These are phyloP conservation scores for Podospora comata DNA, from an alignment of 495 filamentous ascomycete genomes.

Conservation along the genomic window DNA sequence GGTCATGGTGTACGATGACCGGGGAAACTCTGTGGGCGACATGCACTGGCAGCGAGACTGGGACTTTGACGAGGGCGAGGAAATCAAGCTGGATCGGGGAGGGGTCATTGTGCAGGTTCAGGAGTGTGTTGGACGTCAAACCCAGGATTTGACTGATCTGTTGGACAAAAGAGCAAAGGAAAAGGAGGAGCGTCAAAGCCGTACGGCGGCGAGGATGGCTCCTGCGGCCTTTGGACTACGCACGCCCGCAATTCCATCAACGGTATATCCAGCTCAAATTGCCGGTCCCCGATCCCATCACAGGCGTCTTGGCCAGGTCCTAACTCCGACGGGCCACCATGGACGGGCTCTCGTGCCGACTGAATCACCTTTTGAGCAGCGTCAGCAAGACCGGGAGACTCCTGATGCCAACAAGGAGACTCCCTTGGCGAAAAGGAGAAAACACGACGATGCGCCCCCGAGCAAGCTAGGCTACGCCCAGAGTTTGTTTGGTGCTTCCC, in stretches of 20 bases:
- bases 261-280: not conserved
- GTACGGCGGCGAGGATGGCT: constrained; percentile 31
- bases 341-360: constrained; percentile 47
- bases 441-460: constrained; percentile 35
- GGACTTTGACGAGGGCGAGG: constrained; percentile 70
- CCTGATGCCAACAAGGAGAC: constrained; percentile 16
- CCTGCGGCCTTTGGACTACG: constrained; percentile 6
- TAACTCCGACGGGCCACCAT: constrained; percentile 50
- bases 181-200: constrained; percentile 42
- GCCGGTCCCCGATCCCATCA: constrained; percentile 39
- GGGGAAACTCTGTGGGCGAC: constrained; percentile 78
- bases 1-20: constrained; percentile 84
- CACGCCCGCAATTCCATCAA: constrained; percentile 11
- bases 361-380: constrained; percentile 51
- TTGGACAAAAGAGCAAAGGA: constrained; percentile 62
- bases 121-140: constrained; percentile 64
- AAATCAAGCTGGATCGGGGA: constrained; percentile 73
- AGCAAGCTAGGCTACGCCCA: constrained; percentile 52
- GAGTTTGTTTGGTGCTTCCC: constrained; percentile 48
- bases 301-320: constrained; percentile 43
- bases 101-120: constrained; percentile 72
- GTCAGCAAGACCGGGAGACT: constrained; percentile 29
- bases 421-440: constrained; percentile 38
- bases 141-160: constrained; percentile 73
- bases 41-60: constrained; percentile 70